Evolutionary conservation across 2,329 filamentous ascomycete species (phyloP), one percentile per base, ranked within the genome.

Genomic region (Trichophyton verrucosum): DNA sequence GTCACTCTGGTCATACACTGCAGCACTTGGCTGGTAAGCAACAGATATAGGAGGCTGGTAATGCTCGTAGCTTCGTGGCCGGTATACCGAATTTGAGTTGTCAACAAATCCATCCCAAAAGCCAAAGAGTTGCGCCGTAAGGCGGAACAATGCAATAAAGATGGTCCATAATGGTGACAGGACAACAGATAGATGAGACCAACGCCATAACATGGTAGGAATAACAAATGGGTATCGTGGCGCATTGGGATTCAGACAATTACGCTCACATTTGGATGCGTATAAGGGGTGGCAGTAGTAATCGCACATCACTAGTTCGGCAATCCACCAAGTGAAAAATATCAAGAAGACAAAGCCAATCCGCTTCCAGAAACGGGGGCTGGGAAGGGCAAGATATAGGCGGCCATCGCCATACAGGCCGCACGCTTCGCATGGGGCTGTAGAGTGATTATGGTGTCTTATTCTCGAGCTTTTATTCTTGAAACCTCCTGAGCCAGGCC

Each of bases 201-300:
- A 77, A 24, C 76, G 75, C 70, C 70, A 80, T 2, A 82, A 61
- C 67, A 84, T 74, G 2, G 80, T 83, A 2, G 80, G 79, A 3
- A 82, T 74, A 3, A 82, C 81, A 62, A 78, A 81, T 0, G 82
- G 82, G 58, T 78, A 81, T 22, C 72, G 67, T 0, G 82, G 82
- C 8, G 80, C 80, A 63, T 82, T 72, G 20, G 75, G 75, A 49
- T 77, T 72, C 38, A 82, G 72, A 59, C 79, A 80, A 62, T 78
- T 80, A 22, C 77, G 78, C 40, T 74, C 70, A 65, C 81, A 82
- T 6, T 67, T 73, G 11, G 71, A 65, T 3, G 80, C 77, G 62
- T 80, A 77, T 6, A 71, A 64, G 2, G 77, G 78, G 56, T 81
- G 78, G 66, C 79, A 81, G 69, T 80, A 82, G 30, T 75, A 70